These are phyloP conservation scores for Lichtheimia hyalospora DNA, from an alignment of 371 early-diverging fungal genomes.

Conservation along the genomic window DNA sequence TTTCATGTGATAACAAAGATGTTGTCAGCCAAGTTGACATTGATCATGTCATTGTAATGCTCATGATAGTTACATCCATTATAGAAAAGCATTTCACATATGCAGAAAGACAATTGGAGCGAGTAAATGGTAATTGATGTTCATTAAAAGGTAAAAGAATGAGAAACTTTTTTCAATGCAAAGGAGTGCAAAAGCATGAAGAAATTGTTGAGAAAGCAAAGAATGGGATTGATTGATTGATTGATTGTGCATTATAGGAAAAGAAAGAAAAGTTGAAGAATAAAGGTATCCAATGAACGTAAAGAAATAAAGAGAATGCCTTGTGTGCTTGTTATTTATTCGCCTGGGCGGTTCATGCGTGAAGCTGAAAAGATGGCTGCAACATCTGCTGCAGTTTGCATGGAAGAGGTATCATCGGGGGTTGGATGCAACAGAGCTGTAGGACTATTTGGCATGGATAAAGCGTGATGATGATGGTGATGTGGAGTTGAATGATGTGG, in stretches of 20 bases:
- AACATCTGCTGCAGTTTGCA: neutral
- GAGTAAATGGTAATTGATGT: neutral
- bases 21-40: too few species aligned
- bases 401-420: neutral
- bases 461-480: neutral
- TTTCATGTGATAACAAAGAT: too few species aligned
- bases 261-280: neutral
- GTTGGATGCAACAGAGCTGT: neutral
- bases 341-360: neutral
- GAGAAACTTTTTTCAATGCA: too few species aligned
- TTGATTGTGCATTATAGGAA: neutral
- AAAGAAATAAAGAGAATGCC: too few species aligned
- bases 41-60: too few species aligned
- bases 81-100: too few species aligned
- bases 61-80: too few species aligned
- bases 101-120: too few species aligned
- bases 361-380: slow-evolving; percentile 6
- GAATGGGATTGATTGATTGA: neutral
- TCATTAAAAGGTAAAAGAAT: neutral
- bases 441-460: neutral
- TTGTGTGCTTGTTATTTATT: neutral
- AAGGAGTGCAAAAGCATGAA: neutral
- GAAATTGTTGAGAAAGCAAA: neutral
- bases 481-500: neutral
- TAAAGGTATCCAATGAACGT: neutral